Conservation (phyloP, 2,329 filamentous ascomycete genomes). For the Xylariaceae sp. region DNA sequence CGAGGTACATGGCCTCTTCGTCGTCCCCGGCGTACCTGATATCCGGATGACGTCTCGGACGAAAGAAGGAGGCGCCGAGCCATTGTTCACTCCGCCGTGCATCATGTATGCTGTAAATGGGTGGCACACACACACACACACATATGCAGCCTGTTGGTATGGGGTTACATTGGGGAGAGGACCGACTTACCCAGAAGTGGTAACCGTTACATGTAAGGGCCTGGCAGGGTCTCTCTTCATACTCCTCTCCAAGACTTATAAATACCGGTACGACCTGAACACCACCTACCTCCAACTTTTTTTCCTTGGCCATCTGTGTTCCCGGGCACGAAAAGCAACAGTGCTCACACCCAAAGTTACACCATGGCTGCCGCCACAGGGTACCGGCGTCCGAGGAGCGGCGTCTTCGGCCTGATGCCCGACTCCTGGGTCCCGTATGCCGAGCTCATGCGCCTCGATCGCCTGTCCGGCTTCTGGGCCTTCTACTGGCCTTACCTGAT, state of each 20-base stretch:
- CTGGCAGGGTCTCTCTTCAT: too few species aligned
- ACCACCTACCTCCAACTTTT: too few species aligned
- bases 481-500: constrained; percentile 45
- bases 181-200: background rate
- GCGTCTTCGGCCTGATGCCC: constrained; percentile 5
- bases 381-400: constrained; percentile 4
- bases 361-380: background rate
- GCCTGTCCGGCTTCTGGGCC: constrained; percentile 45
- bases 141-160: too few species aligned
- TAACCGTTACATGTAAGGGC: background rate
- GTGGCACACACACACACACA: too few species aligned
- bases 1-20: constrained; percentile 34
- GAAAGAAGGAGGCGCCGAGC: constrained; percentile 25
- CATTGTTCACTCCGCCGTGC: constrained; percentile 19
- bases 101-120: too few species aligned
- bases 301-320: too few species aligned
- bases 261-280: too few species aligned
- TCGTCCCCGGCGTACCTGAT: constrained; percentile 27
- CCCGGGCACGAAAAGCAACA: background rate
- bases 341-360: background rate
- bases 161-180: too few species aligned
- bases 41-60: constrained; percentile 25
- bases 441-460: constrained; percentile 46
- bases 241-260: too few species aligned
- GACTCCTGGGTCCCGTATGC: constrained; percentile 45